A percentile compares a stretch with the other conserved stretches of the same genome.
Conservation (phyloP, 352 stramenopile genomes). For the Pythium rishiriense region DNA sequence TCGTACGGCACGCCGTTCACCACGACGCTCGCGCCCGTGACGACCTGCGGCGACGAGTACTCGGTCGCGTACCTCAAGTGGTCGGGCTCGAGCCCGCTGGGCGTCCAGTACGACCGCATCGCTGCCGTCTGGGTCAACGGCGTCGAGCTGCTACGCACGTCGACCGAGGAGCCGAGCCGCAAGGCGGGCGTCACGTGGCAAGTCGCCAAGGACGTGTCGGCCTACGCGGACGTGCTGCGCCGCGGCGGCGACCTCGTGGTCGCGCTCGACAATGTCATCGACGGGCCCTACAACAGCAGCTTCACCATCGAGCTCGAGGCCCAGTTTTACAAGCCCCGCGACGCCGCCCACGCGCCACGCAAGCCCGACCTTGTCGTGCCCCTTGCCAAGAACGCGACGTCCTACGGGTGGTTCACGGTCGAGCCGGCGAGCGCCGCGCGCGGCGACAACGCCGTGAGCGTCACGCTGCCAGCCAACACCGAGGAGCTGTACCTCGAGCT, state of each 20-base stretch:
- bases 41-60: conserved; percentile 40
- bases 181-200: conserved; percentile 49
- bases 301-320: conserved; percentile 57
- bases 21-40: conserved; percentile 38
- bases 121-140: conserved; percentile 73
- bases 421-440: conserved; percentile 35
- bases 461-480: conserved; percentile 57
- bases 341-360: conserved; percentile 19
- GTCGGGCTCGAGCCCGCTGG: conserved; percentile 38
- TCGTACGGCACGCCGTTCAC: conserved; percentile 62
- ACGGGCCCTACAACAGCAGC: conserved; percentile 55
- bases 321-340: conserved; percentile 54
- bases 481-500: conserved; percentile 70
- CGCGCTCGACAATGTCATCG: conserved; percentile 68
- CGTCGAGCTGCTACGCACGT: conserved; percentile 72
- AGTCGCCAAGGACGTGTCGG: conserved; percentile 67
- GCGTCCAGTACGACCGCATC: conserved; percentile 73
- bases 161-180: conserved; percentile 62
- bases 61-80: conserved; percentile 63
- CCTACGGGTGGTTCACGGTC: conserved; percentile 68
- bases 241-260: conserved; percentile 55
- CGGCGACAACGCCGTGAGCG: conserved; percentile 39
- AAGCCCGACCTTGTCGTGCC: conserved; percentile 46
- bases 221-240: conserved; percentile 53
- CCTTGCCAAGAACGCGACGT: conserved; percentile 43